These are phyloP conservation scores for Globisporangium alternatum DNA, from an alignment of 352 stramenopile genomes.

Conservation along the genomic window DNA sequence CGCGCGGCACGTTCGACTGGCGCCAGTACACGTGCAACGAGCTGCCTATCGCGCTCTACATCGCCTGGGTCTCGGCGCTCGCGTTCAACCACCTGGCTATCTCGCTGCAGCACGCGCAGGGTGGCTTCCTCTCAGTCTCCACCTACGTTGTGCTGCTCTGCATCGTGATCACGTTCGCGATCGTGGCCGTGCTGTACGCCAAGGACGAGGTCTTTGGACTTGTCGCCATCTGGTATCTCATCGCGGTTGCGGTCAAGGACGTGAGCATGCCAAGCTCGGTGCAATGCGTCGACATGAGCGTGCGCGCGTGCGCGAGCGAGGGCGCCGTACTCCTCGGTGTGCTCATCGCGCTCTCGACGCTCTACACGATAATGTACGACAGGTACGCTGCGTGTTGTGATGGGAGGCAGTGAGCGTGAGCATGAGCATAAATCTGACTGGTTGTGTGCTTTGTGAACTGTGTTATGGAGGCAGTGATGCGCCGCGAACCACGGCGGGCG, in stretches of 20 bases:
- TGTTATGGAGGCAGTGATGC: conserved; percentile 7
- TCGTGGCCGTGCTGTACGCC: conserved; percentile 57
- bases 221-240: conserved; percentile 69
- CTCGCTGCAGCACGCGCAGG: conserved; percentile 53
- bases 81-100: conserved; percentile 69
- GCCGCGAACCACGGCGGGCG: conserved; percentile 13
- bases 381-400: conserved; percentile 31
- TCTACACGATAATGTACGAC: conserved; percentile 52
- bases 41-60: conserved; percentile 72
- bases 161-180: conserved; percentile 54
- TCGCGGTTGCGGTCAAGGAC: conserved; percentile 58
- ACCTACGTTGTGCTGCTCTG: conserved; percentile 65
- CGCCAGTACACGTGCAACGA: conserved; percentile 72
- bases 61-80: conserved; percentile 71
- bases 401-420: not conserved
- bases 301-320: conserved; percentile 61
- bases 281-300: conserved; percentile 46
- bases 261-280: conserved; percentile 40
- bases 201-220: conserved; percentile 61
- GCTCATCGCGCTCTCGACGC: conserved; percentile 49
- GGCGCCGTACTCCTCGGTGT: conserved; percentile 51
- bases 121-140: conserved; percentile 46
- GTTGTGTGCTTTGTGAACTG: conserved; percentile 4
- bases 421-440: not conserved
- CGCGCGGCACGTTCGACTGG: conserved; percentile 51